Percentiles rank a stretch among this genome's conserved stretches.
phyloP scores from a whole-genome alignment of 164 flowering plant genomes.

The Stephania cephalantha region DNA sequence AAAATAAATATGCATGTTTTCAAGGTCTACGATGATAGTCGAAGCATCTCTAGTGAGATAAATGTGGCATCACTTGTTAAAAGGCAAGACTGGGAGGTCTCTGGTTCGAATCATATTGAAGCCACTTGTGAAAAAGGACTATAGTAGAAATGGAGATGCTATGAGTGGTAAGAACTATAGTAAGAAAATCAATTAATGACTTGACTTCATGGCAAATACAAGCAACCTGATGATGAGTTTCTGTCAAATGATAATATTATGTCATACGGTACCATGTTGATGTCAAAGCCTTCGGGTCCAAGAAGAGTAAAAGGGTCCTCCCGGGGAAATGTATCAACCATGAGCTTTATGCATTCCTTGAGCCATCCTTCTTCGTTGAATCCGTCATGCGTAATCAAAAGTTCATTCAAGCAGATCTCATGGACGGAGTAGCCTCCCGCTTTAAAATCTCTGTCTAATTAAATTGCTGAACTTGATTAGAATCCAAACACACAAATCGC shows the following conservation, averaged over 20 bases:
- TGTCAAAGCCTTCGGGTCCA: conserved; percentile 81
- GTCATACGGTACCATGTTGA: conserved; percentile 59
- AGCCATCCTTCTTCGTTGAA: conserved; percentile 80
- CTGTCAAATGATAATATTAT: not conserved
- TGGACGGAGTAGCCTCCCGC: conserved; percentile 81
- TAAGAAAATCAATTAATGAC: not conserved
- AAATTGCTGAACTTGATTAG: conserved; percentile 8
- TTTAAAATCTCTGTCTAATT: conserved; percentile 81
- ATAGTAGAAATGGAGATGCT: not conserved
- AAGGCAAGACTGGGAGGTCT: no score
- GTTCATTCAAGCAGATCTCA: conserved; percentile 94
- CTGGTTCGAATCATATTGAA: no score
- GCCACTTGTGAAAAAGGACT: not conserved
- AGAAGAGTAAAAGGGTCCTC: conserved; percentile 94
- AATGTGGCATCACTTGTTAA: no score
- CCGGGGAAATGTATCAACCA: conserved; percentile 76
- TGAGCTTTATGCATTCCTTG: conserved; percentile 69
- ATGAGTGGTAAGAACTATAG: not conserved
- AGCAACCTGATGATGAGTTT: not conserved
- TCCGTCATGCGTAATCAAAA: conserved; percentile 88
- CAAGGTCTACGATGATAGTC: no score
- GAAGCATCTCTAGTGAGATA: no score
- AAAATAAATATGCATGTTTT: no score
- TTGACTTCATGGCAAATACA: not conserved
- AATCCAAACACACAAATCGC: no score